phyloP scores from a whole-genome alignment of 106 monocot species.

The Acorus calamus region DNA sequence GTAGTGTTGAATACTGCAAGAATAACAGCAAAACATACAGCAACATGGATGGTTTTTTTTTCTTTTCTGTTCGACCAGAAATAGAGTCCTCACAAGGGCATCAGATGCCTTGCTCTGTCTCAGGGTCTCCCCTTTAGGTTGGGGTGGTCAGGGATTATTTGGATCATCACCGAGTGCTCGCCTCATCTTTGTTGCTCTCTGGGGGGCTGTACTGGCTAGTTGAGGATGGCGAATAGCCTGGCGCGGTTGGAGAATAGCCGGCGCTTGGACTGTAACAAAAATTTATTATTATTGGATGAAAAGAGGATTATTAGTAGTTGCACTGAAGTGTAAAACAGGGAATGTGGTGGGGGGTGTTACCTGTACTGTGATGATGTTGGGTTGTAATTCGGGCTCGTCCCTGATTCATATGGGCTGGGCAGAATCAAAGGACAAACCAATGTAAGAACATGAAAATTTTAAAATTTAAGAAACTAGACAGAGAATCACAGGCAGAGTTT shows the following conservation, averaged over 20 bases:
- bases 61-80: too few relatives aligned
- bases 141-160: too few relatives aligned
- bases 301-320: too few relatives aligned
- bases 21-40: too few relatives aligned
- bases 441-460: conserved; percentile 1
- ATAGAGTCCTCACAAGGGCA: too few relatives aligned
- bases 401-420: conserved; percentile 56
- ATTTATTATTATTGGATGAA: too few relatives aligned
- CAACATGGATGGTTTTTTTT: too few relatives aligned
- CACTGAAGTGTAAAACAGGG: not conserved
- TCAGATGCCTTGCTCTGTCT: too few relatives aligned
- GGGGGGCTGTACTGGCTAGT: conserved; percentile 85
- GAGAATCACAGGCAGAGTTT: too few relatives aligned
- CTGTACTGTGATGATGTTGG: conserved; percentile 90
- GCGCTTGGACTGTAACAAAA: conserved; percentile 56
- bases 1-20: too few relatives aligned
- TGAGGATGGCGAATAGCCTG: conserved; percentile 85
- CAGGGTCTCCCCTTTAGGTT: too few relatives aligned
- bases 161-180: conserved; percentile 20
- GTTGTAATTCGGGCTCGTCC: conserved; percentile 69
- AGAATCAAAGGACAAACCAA: not conserved
- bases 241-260: conserved; percentile 91
- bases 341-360: conserved; percentile 10
- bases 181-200: conserved; percentile 64
- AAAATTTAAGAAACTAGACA: too few relatives aligned